phyloP scores from a whole-genome alignment of 331 rosid species.

The Rosa hybrid region DNA sequence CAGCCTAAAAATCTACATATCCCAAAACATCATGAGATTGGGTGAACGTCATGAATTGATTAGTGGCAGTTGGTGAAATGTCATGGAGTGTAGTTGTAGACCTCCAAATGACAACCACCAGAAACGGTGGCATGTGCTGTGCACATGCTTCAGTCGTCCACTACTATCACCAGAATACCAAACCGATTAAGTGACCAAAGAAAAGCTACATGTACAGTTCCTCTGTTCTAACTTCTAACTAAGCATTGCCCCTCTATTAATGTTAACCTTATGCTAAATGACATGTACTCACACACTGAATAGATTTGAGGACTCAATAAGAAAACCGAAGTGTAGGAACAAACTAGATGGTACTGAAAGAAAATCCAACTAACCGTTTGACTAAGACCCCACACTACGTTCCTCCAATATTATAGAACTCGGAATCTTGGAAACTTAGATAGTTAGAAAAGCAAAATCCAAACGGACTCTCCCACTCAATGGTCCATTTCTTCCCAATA shows the following conservation, averaged over 20 bases:
- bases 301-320: background rate
- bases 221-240: background rate
- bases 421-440: conserved; percentile 45
- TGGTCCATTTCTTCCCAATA: conserved; percentile 16
- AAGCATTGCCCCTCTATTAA: background rate
- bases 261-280: background rate
- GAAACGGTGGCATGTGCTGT: conserved; percentile 7
- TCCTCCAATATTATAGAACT: conserved; percentile 23
- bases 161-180: conserved; percentile 20
- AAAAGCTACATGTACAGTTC: background rate
- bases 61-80: conserved; percentile 32
- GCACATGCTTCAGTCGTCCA: conserved; percentile 33
- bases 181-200: background rate
- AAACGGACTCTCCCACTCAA: conserved; percentile 38
- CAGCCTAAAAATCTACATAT: background rate
- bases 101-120: conserved; percentile 7
- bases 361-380: conserved; percentile 75
- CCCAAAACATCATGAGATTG: background rate
- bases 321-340: conserved; percentile 26
- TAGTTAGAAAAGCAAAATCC: conserved; percentile 44
- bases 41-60: background rate
- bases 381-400: conserved; percentile 45
- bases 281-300: background rate
- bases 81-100: conserved; percentile 30
- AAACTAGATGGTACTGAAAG: conserved; percentile 43